Evolutionary conservation across 352 stramenopile genomes (phyloP), one percentile per base, ranked within the genome.

Genomic region (Phytopythium vexans): DNA sequence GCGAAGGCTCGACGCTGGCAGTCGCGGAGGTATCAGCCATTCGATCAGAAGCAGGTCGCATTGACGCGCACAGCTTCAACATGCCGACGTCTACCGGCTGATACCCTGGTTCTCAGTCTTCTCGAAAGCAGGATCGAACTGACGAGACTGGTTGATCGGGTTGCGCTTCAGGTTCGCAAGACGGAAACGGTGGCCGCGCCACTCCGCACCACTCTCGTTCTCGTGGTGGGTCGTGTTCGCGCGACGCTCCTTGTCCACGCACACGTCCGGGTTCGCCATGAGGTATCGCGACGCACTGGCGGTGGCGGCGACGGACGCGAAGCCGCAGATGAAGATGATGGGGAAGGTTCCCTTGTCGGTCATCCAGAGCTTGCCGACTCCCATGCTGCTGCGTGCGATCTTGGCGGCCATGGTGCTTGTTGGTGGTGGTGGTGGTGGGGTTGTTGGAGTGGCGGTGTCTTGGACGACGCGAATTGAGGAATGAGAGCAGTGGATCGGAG

Each of bases 101-200:
- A 82, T 58, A 31, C 14, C 42, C 58, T 73, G 59, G 66, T 82
- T 86, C 66, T 80, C 71, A n/a, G 75, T 56, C 59, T 80, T 80
- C 36, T 50, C 63, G 49, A 67, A 86, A n/a, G 77, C 56, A 8
- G 58, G 51, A 53, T 81, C 74, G 58, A 75, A 86, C 62, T 86
- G 71, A 27, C 56, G 72, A 21, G 74, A 86, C 72, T 86, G 74
- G 64, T 86, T 82, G 66, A 84, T 81, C 49, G 70, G 52, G 61
- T 84, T 81, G 60, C 68, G 69, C 46, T 65, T 62, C 45, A 79
- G 62, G 60, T 80, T 80, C 37, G 73, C 70, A 39, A 77, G 70
- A 36, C 64, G 64, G 64, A 83, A 80, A 52, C 72, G 72, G 36
- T 58, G 64, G 51, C 54, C 50, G 41, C 72, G 72, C 69, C 68